Percentiles rank a stretch among this genome's conserved stretches.
phyloP scores from a whole-genome alignment of 1,284 basidiomycete species.

The Anthracocystis panici-leucophaei region DNA sequence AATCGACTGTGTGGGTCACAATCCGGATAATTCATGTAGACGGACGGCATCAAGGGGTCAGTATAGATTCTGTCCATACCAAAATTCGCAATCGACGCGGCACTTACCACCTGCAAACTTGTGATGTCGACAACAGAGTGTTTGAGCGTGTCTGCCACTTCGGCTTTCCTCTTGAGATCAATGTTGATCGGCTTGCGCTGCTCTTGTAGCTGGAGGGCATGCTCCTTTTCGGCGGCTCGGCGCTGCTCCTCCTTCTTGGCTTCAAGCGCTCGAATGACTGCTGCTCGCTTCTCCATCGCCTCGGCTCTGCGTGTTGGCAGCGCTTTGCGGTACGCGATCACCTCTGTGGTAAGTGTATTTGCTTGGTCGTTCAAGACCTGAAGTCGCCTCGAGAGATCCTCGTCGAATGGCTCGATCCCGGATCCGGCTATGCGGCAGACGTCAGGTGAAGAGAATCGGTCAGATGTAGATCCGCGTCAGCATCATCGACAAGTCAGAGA shows the following conservation, averaged over 20 bases:
- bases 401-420: slow-evolving; percentile 49
- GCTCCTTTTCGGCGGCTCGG: slow-evolving; percentile 26
- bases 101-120: slow-evolving; percentile 45
- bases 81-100: too few relatives aligned
- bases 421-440: not conserved
- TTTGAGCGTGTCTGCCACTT: slow-evolving; percentile 42
- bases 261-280: slow-evolving; percentile 39
- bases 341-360: slow-evolving; percentile 43
- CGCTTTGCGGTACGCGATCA: slow-evolving; percentile 41
- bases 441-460: not conserved
- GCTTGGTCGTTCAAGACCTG: slow-evolving; percentile 44
- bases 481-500: too few relatives aligned
- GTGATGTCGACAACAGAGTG: slow-evolving; percentile 45
- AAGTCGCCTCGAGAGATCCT: slow-evolving; percentile 38
- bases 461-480: not conserved
- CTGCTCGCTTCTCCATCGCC: slow-evolving; percentile 42
- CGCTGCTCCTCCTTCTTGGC: slow-evolving; percentile 46
- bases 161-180: slow-evolving; percentile 45
- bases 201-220: slow-evolving; percentile 24
- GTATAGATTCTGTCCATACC: not conserved
- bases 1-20: slow-evolving; percentile 20
- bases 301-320: slow-evolving; percentile 40
- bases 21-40: too few relatives aligned
- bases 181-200: slow-evolving; percentile 28
- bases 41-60: not conserved